Evolutionary conservation across 208 protist species (phyloP).

Genomic region (Trypanosomatidae sp.): DNA sequence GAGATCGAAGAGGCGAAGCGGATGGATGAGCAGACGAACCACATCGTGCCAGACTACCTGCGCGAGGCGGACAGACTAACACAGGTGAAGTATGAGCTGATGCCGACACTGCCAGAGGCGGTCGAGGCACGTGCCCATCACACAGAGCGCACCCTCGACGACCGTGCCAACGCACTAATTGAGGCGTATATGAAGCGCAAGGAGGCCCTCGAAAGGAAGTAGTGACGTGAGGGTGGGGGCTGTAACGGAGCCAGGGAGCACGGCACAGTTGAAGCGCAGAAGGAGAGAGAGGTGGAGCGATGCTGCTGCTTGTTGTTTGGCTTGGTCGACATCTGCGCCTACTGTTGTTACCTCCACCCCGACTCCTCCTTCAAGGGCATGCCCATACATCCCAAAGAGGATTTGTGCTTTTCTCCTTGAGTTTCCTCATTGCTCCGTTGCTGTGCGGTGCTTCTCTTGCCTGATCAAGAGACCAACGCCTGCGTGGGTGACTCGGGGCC

Average conservation of each 20-base stretch:
- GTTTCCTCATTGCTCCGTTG: background rate
- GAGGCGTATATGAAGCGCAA: slow-evolving; percentile 60
- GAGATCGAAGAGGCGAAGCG: slow-evolving; percentile 68
- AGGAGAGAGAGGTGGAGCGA: background rate
- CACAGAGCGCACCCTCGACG: slow-evolving; percentile 36
- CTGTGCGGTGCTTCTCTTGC: background rate
- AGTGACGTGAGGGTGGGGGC: background rate
- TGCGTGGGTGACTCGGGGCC: background rate
- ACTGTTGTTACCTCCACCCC: background rate
- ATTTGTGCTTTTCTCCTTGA: background rate
- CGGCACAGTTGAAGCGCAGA: background rate
- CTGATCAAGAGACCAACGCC: background rate
- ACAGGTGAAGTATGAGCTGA: slow-evolving; percentile 69
- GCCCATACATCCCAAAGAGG: background rate
- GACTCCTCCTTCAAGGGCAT: background rate
- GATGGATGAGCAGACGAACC: slow-evolving; percentile 64
- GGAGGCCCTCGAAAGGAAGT: slow-evolving; percentile 45
- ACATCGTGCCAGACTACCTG: slow-evolving; percentile 71
- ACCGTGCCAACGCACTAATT: slow-evolving; percentile 60
- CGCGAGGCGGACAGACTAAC: slow-evolving; percentile 52
- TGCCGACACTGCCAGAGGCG: slow-evolving; percentile 42
- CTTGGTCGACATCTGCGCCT: background rate
- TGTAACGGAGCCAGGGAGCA: background rate
- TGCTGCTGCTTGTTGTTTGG: background rate
- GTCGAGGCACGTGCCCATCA: slow-evolving; percentile 21